Percentiles rank a stretch among this genome's conserved stretches.
phyloP scores from a whole-genome alignment of 768 basidiomycete genomes.

The Phlebiopsis gigantea region DNA sequence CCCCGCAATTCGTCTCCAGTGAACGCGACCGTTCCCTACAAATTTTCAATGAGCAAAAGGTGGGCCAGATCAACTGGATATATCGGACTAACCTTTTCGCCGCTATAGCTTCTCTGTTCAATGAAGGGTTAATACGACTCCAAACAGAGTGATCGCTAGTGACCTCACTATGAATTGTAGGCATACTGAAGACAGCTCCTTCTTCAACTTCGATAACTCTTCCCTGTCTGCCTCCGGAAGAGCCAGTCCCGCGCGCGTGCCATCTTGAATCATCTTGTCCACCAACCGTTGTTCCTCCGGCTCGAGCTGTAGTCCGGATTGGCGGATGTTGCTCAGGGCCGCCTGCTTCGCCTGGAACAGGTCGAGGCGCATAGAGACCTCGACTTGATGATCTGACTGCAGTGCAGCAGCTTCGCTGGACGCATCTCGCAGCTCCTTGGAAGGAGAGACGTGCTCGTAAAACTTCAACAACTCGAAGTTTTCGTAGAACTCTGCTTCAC shows the following conservation, averaged over 20 bases:
- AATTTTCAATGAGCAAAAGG: background rate
- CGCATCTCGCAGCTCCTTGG: slow-evolving; percentile 75
- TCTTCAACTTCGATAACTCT: slow-evolving; percentile 57
- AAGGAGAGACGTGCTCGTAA: slow-evolving; percentile 76
- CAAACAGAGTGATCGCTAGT: background rate
- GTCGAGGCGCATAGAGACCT: slow-evolving; percentile 77
- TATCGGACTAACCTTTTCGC: slow-evolving; percentile 59
- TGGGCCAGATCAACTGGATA: background rate
- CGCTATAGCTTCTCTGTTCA: slow-evolving; percentile 78
- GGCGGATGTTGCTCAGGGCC: slow-evolving; percentile 64
- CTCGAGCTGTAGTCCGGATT: slow-evolving; percentile 49
- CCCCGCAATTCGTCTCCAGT: slow-evolving; percentile 73
- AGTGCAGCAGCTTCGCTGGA: slow-evolving; percentile 68
- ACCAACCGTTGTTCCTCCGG: slow-evolving; percentile 72
- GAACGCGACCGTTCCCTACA: slow-evolving; percentile 56
- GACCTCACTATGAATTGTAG: slow-evolving; percentile 70
- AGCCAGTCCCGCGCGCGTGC: slow-evolving; percentile 73
- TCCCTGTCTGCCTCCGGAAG: slow-evolving; percentile 59
- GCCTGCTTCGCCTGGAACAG: slow-evolving; percentile 68
- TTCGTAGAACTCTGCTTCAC: slow-evolving; percentile 51
- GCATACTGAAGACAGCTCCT: slow-evolving; percentile 69
- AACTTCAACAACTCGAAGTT: slow-evolving; percentile 62
- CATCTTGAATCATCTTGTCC: slow-evolving; percentile 77
- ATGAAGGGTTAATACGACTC: background rate
- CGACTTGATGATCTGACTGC: slow-evolving; percentile 65